phyloP scores from a whole-genome alignment of 495 filamentous ascomycete species.

The Clavariopsis aquatica region DNA sequence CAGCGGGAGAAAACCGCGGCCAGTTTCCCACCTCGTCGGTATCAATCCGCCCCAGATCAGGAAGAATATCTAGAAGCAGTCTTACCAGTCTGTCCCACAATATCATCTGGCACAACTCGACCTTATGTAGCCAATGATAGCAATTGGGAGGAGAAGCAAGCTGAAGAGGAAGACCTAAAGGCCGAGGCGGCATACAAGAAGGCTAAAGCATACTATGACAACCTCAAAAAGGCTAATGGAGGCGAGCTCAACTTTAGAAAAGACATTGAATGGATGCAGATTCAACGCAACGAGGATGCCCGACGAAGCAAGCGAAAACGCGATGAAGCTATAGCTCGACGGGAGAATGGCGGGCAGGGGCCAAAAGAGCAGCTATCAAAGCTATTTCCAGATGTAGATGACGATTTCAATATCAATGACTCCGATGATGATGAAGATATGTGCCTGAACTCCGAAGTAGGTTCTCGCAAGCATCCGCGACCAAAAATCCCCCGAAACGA shows the following conservation, averaged over 20 bases:
- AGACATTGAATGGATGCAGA: conserved; percentile 33
- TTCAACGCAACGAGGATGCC: conserved; percentile 19
- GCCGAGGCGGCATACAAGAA: neutral
- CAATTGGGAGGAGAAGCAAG: neutral
- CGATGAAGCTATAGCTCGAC: conserved; percentile 4
- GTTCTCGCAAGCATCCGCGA: conserved; percentile 5
- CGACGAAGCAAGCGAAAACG: conserved; percentile 29
- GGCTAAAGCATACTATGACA: conserved; percentile 20
- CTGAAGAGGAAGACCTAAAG: neutral
- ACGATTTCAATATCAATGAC: neutral
- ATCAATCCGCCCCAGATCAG: neutral
- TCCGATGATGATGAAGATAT: conserved; percentile 2
- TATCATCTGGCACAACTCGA: too few relatives aligned
- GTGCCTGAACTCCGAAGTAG: neutral
- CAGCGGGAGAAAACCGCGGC: conserved; percentile 16
- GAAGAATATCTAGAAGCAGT: conserved; percentile 8
- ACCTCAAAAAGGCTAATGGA: conserved; percentile 13
- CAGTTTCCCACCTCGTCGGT: neutral
- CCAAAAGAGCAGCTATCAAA: neutral
- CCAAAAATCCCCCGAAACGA: conserved; percentile 23
- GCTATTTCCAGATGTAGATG: neutral
- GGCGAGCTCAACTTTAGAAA: conserved; percentile 13
- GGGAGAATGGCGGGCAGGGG: too few relatives aligned
- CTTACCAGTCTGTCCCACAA: neutral
- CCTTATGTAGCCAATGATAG: neutral